Evolutionary conservation across 345 rosid genomes (phyloP).

Genomic region (Citrus cavaleriei): DNA sequence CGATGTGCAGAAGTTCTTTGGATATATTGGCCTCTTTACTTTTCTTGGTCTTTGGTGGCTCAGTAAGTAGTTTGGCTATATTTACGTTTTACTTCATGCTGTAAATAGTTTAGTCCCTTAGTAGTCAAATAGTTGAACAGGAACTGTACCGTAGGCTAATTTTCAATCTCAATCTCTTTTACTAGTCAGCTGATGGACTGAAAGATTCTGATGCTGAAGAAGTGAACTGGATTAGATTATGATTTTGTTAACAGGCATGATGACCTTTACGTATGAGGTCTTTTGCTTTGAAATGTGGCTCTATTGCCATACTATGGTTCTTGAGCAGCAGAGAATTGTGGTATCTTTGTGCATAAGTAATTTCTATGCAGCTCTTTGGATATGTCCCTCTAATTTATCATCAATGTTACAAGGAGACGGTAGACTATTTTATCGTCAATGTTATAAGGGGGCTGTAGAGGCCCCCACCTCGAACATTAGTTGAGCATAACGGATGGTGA

Average conservation of each 20-base stretch:
- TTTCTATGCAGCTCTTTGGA: not conserved
- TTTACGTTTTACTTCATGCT: not conserved
- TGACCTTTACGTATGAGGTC: not conserved
- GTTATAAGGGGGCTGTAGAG: not conserved
- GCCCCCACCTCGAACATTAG: not conserved
- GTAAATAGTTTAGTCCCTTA: not conserved
- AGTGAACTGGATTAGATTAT: too few relatives aligned
- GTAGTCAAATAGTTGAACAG: not conserved
- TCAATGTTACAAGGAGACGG: too few relatives aligned
- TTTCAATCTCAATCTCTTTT: not conserved
- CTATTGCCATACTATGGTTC: not conserved
- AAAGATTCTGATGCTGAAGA: not conserved
- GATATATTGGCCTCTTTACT: conserved; percentile 57
- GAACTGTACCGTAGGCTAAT: not conserved
- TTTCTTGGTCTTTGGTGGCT: conserved; percentile 74
- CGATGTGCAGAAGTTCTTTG: conserved; percentile 55
- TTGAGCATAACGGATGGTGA: not conserved
- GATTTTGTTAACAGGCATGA: not conserved
- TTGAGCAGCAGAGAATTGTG: not conserved
- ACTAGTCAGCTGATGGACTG: not conserved
- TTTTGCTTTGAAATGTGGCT: not conserved
- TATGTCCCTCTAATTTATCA: not conserved
- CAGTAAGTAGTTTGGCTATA: conserved; percentile 27
- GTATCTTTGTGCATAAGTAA: not conserved
- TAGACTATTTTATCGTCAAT: not conserved